phyloP scores from a whole-genome alignment of 805 yeast species.

The Lipomyces orientalis region DNA sequence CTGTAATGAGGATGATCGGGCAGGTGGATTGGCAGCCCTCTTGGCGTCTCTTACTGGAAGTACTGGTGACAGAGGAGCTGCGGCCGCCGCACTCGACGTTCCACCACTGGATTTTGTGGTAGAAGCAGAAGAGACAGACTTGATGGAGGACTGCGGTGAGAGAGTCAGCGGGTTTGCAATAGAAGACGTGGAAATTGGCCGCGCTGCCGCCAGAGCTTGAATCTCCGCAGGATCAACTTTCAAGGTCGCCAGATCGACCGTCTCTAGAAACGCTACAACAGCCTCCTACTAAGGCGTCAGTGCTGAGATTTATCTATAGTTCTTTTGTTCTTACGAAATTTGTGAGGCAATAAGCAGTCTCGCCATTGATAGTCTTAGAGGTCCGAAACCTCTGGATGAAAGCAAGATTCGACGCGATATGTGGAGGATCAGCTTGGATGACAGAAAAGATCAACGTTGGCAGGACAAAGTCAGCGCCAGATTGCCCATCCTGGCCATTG shows the following conservation, averaged over 20 bases:
- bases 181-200: constrained; percentile 16
- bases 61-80: background rate
- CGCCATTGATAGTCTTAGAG: constrained; percentile 45
- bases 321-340: constrained; percentile 41
- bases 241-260: constrained; percentile 44
- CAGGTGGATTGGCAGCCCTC: background rate
- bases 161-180: constrained; percentile 13
- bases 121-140: background rate
- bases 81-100: background rate
- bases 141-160: constrained; percentile 9
- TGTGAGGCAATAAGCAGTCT: constrained; percentile 50
- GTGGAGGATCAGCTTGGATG: constrained; percentile 43
- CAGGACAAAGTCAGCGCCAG: constrained; percentile 48
- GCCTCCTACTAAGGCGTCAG: constrained; percentile 44
- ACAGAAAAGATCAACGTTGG: constrained; percentile 49
- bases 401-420: constrained; percentile 47
- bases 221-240: constrained; percentile 42
- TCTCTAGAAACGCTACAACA: constrained; percentile 48
- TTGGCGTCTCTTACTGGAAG: background rate
- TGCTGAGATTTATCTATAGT: background rate
- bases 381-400: constrained; percentile 51
- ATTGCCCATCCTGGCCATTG: constrained; percentile 34
- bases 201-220: constrained; percentile 14
- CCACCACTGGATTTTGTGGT: constrained; percentile 3
- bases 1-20: background rate